Percentiles rank a stretch among this genome's conserved stretches.
phyloP scores from a whole-genome alignment of 306 rosid species.

The Trifolium fragiferum region DNA sequence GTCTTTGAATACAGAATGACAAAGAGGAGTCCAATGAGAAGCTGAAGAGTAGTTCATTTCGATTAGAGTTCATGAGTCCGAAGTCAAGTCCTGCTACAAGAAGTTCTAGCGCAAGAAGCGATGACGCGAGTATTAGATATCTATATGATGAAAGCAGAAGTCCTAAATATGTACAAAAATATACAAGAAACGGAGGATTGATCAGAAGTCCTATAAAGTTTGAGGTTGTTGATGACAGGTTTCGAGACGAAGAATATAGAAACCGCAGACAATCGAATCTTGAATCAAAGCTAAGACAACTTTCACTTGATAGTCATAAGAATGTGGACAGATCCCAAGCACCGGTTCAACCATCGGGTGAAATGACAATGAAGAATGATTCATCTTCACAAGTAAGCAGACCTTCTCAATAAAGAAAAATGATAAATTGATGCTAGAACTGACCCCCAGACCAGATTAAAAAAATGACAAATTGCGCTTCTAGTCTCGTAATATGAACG shows the following conservation, averaged over 20 bases:
- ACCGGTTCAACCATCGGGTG: slow-evolving; percentile 38
- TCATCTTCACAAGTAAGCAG: slow-evolving; percentile 46
- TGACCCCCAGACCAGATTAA: no score
- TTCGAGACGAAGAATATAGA: slow-evolving; percentile 57
- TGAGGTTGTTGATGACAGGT: slow-evolving; percentile 88
- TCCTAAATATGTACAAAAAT: slow-evolving; percentile 57
- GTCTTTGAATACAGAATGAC: slow-evolving; percentile 48
- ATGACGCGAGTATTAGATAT: slow-evolving; percentile 46
- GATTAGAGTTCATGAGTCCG: slow-evolving; percentile 46
- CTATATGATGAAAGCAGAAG: slow-evolving; percentile 74
- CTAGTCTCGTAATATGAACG: neutral
- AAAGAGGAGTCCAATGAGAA: slow-evolving; percentile 57
- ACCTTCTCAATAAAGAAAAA: slow-evolving; percentile 36
- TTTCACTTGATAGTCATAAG: slow-evolving; percentile 43
- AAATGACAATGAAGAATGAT: slow-evolving; percentile 38
- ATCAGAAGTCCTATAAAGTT: slow-evolving; percentile 57
- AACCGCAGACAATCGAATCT: slow-evolving; percentile 45
- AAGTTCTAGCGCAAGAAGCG: slow-evolving; percentile 27
- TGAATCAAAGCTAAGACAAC: slow-evolving; percentile 50
- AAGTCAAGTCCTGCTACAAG: slow-evolving; percentile 41
- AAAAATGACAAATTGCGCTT: neutral
- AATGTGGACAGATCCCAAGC: slow-evolving; percentile 38
- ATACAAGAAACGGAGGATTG: slow-evolving; percentile 49
- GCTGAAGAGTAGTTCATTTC: slow-evolving; percentile 45
- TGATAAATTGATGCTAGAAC: no score